Base-by-base conservation (phyloP, 345 rosid species). In the Anastatica hierochuntica region DNA sequence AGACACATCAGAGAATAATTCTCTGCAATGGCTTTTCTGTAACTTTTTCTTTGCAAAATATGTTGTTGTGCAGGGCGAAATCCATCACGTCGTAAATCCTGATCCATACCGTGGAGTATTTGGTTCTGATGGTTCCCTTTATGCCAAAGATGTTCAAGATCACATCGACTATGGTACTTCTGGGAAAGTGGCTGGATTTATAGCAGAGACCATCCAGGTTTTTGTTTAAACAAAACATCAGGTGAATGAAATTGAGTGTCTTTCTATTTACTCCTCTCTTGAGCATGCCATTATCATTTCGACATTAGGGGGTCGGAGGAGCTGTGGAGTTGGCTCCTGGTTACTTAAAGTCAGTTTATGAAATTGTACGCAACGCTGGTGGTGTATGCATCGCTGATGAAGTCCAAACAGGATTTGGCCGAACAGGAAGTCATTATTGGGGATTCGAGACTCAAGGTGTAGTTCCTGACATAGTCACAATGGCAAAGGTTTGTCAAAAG, bases 301-400 rank as follows among this genome's bases (percentile, higher is more conserved):
- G 40, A 35, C 43, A n/a, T 53, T 12, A 85, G 97, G 98, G 95
- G 36, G 95, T 75, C 8, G 98, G 98, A 56, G 98, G 98, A 60
- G 77, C 95, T 55, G 95, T 88, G 53, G 98, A 92, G 67, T 67
- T 92, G 30, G 95, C 98, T 72, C 94, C 95, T 12, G 97, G 95
- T 35, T 92, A 92, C 73, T 62, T 88, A 53, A 83, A 83, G 67
- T 66, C 63, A 45, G 95, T 85, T 27, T 85, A 85, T 70, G 95
- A 79, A 52, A 83, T 76, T 71, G 85, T 92, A 16, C 82, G 61
- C 52, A 78, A 81, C 35, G 94, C 97, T 65, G 90, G 95, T 20
- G 94, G 97, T 59, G 79, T 83, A 61, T 83, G 95, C 76, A 92
- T 85, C 34, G 98, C 94, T 3, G 98, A 88, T 68, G 95, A 92